Base-by-base conservation (phyloP, 2,329 filamentous ascomycete species). In the Pezizomycotina sp. region DNA sequence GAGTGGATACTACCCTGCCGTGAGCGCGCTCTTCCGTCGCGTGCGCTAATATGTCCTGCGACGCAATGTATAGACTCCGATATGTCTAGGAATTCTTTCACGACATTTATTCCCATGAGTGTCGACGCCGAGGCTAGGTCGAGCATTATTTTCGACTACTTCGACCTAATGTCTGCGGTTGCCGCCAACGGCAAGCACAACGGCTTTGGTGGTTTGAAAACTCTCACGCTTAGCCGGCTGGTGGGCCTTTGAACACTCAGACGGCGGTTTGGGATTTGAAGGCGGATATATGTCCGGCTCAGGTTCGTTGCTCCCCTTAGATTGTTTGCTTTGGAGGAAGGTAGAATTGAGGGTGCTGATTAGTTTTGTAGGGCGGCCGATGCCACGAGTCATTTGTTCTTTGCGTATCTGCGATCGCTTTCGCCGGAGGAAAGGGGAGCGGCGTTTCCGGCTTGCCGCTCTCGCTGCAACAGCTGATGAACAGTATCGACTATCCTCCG, bases 191-290 rank as follows among this genome's bases (percentile, higher is more conserved):
- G 81, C 48, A 95, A 95, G 61, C 73, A 65, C 36, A 98, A 98
- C 56, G 89, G 89, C 27, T 71, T 98, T 46, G 81, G 83, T 43
- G 89, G 89, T 16, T 74, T 84, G 47, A 95, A 95, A 57, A n/a
- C 68, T 98, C 36, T 95, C 89, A 6, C 72, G 89, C 48, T 81
- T 92, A 68, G 89, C 86, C 25, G 83, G 84, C 28, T 98, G 89
- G 89, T 98, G 89, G 89, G 83, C 86, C 1, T 98, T 98, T 55
- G 86, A 93, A 53, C 81, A 91, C 48, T 70, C 66, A 29, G 84
- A 95, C 55, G 74, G 74, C 5, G 79, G 78, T 26, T 86, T 78
- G 55, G 89, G 89, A 10, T 98, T 98, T 50, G 89, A 95, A 49
- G 81, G 81, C 25, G 84, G 86, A 36, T 98, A 98, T 59, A 80